Conservation (phyloP, 257 asterid species). For the Fraxinus anomala region DNA sequence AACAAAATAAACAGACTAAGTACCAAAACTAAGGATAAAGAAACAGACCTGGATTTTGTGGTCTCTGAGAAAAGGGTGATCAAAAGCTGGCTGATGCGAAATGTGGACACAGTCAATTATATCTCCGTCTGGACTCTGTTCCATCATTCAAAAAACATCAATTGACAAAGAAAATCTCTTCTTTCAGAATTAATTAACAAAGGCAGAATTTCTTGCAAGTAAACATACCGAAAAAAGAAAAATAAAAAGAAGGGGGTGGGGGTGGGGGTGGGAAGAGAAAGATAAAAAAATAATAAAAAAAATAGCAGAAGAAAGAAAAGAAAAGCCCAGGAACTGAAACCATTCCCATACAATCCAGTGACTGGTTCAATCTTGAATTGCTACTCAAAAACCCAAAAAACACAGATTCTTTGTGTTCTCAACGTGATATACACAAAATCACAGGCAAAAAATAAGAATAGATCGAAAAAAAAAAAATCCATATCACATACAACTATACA, state of each 20-base stretch:
- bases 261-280: not conserved
- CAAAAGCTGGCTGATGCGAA: slow-evolving; percentile 83
- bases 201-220: not conserved
- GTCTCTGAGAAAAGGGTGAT: slow-evolving; percentile 88
- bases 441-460: not conserved
- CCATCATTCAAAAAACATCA: slow-evolving; percentile 22
- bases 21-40: not conserved
- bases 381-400: no score
- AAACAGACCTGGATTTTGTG: slow-evolving; percentile 79
- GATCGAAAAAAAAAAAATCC: not conserved
- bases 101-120: slow-evolving; percentile 80
- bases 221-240: not conserved
- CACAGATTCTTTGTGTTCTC: not conserved
- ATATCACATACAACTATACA: not conserved
- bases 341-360: not conserved
- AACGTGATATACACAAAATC: not conserved
- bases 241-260: not conserved
- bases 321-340: not conserved
- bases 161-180: not conserved
- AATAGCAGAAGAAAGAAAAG: not conserved
- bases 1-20: not conserved
- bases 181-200: not conserved
- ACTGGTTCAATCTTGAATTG: not conserved
- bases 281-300: not conserved
- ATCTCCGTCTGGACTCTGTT: slow-evolving; percentile 92